Conservation (phyloP, 805 yeast species). For the Saturnispora sanitii region DNA sequence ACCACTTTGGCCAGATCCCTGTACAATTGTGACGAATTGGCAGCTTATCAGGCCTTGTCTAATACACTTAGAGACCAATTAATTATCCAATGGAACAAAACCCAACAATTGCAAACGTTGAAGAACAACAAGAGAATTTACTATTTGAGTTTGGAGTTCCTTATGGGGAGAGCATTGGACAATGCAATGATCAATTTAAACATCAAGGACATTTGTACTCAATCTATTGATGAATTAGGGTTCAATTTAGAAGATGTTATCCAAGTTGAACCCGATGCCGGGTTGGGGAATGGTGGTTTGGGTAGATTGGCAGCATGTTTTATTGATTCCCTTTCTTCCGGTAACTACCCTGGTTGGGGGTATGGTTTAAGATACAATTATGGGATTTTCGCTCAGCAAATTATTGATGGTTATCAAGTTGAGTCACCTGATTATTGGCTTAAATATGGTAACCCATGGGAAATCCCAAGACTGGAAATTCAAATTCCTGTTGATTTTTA, state of each 20-base stretch:
- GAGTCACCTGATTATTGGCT: slow-evolving; percentile 95
- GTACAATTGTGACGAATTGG: slow-evolving; percentile 85
- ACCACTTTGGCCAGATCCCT: slow-evolving; percentile 84
- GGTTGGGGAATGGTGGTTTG: slow-evolving; percentile 89
- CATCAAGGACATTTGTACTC: slow-evolving; percentile 47
- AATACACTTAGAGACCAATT: slow-evolving; percentile 68
- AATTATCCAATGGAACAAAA: slow-evolving; percentile 82
- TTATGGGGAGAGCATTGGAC: slow-evolving; percentile 93
- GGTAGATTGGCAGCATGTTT: slow-evolving; percentile 94
- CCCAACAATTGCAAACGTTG: slow-evolving; percentile 81
- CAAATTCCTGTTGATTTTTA: slow-evolving; percentile 86
- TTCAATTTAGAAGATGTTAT: slow-evolving; percentile 80
- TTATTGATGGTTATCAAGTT: slow-evolving; percentile 86
- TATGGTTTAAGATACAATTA: slow-evolving; percentile 89
- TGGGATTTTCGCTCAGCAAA: slow-evolving; percentile 85
- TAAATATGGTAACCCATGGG: slow-evolving; percentile 87
- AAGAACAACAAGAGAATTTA: slow-evolving; percentile 80
- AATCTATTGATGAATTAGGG: slow-evolving; percentile 63
- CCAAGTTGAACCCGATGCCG: slow-evolving; percentile 87
- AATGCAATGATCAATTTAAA: slow-evolving; percentile 81
- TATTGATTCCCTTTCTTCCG: slow-evolving; percentile 77
- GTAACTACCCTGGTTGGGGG: slow-evolving; percentile 92
- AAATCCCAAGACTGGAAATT: slow-evolving; percentile 75
- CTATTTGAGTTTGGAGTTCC: slow-evolving; percentile 76
- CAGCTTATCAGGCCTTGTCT: slow-evolving; percentile 88